These are phyloP conservation scores for Nigrospora oryzae DNA, from an alignment of 2,329 filamentous ascomycete species.

Conservation along the genomic window DNA sequence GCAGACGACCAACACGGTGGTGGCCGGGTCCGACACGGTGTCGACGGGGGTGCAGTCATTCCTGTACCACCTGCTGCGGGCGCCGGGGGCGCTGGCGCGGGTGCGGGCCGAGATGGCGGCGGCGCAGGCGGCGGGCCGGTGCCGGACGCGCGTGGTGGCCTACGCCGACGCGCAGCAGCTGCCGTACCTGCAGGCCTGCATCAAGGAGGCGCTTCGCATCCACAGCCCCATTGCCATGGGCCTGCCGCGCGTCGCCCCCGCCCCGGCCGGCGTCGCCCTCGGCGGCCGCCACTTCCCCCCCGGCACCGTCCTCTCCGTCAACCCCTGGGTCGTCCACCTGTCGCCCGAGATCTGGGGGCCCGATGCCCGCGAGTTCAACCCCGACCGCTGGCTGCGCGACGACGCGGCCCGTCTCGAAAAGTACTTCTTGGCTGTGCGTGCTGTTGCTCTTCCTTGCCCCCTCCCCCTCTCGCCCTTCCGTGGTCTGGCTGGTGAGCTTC, in stretches of 20 bases:
- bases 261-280: slow-evolving; percentile 3
- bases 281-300: slow-evolving; percentile 4
- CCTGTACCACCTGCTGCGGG: slow-evolving; percentile 3
- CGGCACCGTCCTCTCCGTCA: slow-evolving; percentile 5
- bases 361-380: slow-evolving; percentile 6
- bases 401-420: slow-evolving; percentile 2
- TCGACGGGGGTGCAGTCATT: slow-evolving; percentile 1
- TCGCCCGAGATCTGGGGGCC: slow-evolving; percentile 5
- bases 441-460: too few species aligned
- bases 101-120: slow-evolving; percentile 7
- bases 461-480: too few species aligned
- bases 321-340: slow-evolving; percentile 4
- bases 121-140: slow-evolving; percentile 2
- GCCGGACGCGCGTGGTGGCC: slow-evolving; percentile 2
- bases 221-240: slow-evolving; percentile 7
- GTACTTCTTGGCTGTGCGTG: slow-evolving; percentile 1
- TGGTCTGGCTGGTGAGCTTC: too few species aligned
- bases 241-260: slow-evolving; percentile 5
- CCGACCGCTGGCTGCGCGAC: slow-evolving; percentile 5
- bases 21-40: background rate
- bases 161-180: slow-evolving; percentile 9
- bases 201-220: slow-evolving; percentile 15
- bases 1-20: too few species aligned
- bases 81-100: slow-evolving; percentile 3
- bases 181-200: slow-evolving; percentile 15